A percentile compares a stretch with the other conserved stretches of the same genome.
Conservation (phyloP, 768 basidiomycete species). For the Baorangia bicolor region DNA sequence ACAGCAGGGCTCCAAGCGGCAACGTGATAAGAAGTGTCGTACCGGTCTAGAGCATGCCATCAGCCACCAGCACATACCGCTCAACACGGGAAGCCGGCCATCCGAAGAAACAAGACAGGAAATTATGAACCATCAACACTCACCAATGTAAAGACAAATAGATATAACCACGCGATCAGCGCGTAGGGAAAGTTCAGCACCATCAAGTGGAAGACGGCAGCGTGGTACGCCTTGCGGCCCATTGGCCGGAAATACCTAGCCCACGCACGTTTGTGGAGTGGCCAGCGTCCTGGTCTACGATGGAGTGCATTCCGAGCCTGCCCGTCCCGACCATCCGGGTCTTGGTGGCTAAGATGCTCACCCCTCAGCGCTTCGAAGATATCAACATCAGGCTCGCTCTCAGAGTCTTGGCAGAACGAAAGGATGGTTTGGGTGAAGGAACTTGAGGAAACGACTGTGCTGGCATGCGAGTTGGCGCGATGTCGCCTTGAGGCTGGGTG, state of each 20-base stretch:
- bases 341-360: conserved; percentile 26
- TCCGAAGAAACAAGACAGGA: background rate
- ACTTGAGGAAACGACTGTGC: conserved; percentile 42
- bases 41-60: conserved; percentile 50
- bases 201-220: conserved; percentile 64
- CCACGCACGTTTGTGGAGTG: conserved; percentile 36
- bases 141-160: conserved; percentile 81
- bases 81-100: background rate
- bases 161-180: conserved; percentile 71
- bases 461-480: conserved; percentile 59
- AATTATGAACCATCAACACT: conserved; percentile 27
- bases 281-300: conserved; percentile 1
- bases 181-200: conserved; percentile 80
- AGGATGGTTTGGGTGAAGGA: conserved; percentile 68
- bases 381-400: conserved; percentile 41
- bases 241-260: conserved; percentile 66
- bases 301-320: background rate
- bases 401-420: conserved; percentile 63
- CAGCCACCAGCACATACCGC: conserved; percentile 17
- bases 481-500: conserved; percentile 36
- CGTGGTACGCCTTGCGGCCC: conserved; percentile 54
- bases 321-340: conserved; percentile 8
- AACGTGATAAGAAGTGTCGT: conserved; percentile 79
- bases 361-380: conserved; percentile 19
- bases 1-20: conserved; percentile 73